These are phyloP conservation scores for Kandelia obovata DNA, from an alignment of 345 rosid genomes.

Conservation along the genomic window DNA sequence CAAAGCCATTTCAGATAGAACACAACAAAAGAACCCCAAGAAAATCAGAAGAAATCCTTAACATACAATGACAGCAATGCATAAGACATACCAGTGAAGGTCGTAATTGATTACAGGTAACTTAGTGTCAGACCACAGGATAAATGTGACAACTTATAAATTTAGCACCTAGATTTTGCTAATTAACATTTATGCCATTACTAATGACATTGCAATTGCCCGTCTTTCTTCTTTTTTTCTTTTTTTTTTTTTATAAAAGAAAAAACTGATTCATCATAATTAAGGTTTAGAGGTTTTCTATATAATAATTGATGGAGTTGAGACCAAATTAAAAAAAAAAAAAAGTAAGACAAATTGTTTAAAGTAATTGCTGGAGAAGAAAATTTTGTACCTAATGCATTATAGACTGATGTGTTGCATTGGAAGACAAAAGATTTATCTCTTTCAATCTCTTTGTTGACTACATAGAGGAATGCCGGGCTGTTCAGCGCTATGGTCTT, in stretches of 20 bases:
- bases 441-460: too few relatives aligned
- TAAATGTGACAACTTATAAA: slow-evolving; percentile 18
- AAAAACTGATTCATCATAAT: not conserved
- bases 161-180: slow-evolving; percentile 16
- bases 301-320: not conserved
- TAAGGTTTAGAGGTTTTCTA: not conserved
- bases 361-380: too few relatives aligned
- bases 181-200: slow-evolving; percentile 28
- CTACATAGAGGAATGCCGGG: too few relatives aligned
- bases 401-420: too few relatives aligned
- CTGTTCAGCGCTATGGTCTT: too few relatives aligned
- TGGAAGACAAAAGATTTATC: too few relatives aligned
- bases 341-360: too few relatives aligned
- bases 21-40: slow-evolving; percentile 6
- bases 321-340: too few relatives aligned
- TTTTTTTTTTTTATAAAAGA: slow-evolving; percentile 5
- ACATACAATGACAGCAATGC: slow-evolving; percentile 22
- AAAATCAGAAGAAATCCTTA: slow-evolving; percentile 8
- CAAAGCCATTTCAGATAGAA: slow-evolving; percentile 39
- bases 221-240: not conserved
- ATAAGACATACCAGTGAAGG: slow-evolving; percentile 15
- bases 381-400: too few relatives aligned
- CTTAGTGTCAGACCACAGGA: slow-evolving; percentile 22
- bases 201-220: slow-evolving; percentile 13
- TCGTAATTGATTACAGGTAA: slow-evolving; percentile 19